Evolutionary conservation across 2,329 filamentous ascomycete species (phyloP).

Genomic region (Cladosporium sp.): DNA sequence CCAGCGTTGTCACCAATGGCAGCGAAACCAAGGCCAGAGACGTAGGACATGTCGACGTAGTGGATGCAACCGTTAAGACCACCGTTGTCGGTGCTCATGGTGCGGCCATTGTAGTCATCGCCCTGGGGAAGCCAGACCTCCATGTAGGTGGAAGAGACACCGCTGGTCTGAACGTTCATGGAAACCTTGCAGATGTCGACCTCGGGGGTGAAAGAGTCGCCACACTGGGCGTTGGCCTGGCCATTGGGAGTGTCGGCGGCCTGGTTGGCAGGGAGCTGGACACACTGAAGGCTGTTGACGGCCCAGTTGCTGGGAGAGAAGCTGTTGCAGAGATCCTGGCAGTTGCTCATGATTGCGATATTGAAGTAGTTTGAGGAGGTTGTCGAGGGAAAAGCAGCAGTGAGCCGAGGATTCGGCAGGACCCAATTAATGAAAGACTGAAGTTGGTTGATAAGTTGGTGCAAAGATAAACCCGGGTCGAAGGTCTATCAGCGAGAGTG

Average conservation of each 20-base stretch:
- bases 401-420: not conserved
- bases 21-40: constrained; percentile 34
- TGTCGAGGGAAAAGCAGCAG: not conserved
- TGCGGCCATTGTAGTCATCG: constrained; percentile 35
- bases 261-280: not conserved
- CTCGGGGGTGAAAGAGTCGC: constrained; percentile 27
- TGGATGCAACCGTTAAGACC: constrained; percentile 37
- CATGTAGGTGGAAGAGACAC: constrained; percentile 43
- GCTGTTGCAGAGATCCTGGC: constrained; percentile 17
- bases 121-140: constrained; percentile 49
- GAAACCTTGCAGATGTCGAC: constrained; percentile 44
- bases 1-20: constrained; percentile 38
- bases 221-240: constrained; percentile 24
- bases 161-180: constrained; percentile 43
- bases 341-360: constrained; percentile 16
- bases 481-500: constrained; percentile 2
- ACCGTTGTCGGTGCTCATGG: constrained; percentile 39
- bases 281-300: constrained; percentile 8
- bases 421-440: constrained; percentile 18
- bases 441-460: constrained; percentile 2
- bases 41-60: constrained; percentile 37
- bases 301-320: constrained; percentile 19
- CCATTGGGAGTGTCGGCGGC: constrained; percentile 16
- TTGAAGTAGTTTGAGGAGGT: not conserved
- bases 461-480: constrained; percentile 9